Evolutionary conservation across 768 basidiomycete species (phyloP), one percentile per base, ranked within the genome.

Genomic region (Leccinum broughii): DNA sequence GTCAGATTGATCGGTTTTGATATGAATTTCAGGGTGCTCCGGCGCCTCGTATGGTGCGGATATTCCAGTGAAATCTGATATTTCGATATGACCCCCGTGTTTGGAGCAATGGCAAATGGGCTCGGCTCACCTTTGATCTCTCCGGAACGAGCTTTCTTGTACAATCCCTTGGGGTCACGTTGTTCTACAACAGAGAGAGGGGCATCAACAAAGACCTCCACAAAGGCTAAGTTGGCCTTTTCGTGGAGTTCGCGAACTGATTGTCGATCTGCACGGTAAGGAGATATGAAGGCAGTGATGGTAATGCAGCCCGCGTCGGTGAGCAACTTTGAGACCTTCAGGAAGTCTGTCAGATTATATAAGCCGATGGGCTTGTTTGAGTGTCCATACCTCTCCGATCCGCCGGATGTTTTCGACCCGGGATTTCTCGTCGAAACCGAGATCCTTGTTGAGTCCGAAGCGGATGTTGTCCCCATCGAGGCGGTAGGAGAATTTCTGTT

Each of bases 251-350:
- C 79, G 49, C 97, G 86, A 22, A 92, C 97, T 51, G 88, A 72
- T 13, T 84, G 81, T 35, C 97, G 87, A 79, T 99, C 96, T 14
- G 86, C 83, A 53, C 85, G 81, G 77, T 98, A 98, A n/a, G 97
- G 97, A 1, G 97, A 98, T 75, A 99, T 99, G 78, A 99, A 99
- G 13, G 97, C 95, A 17, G 97, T 96, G 71, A 98, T 81, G 17
- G 91, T 81, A 64, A 97, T 82, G 66, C 89, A 91, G 34, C 85
- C 88, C 3, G 95, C 84, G 68, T 95, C 92, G 20, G 95, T 86
- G 75, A 99, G 97, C 46, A 98, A 81, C 73, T 93, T 95, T 51
- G 97, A 88, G 53, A 99, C 95, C 94, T 96, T 6, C 20, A 50
- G 22, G n/a, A n/a, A n/a, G 7, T 55, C 41, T 22, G n/a, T 59